phyloP scores from a whole-genome alignment of 441 rosid genomes.

The Pelargonium australe region DNA sequence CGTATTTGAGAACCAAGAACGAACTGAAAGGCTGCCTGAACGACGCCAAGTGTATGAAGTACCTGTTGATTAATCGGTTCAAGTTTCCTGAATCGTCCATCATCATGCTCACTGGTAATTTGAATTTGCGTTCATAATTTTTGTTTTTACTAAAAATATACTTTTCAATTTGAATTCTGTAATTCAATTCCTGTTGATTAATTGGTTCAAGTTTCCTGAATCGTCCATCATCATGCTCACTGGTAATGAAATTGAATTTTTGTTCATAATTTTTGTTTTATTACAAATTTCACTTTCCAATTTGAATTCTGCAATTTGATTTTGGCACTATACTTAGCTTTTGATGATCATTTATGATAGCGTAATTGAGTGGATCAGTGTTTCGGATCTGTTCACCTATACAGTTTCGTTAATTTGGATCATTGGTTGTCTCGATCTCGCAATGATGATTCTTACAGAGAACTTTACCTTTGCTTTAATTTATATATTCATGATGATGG shows the following conservation, averaged over 20 bases:
- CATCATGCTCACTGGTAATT: constrained; percentile 48
- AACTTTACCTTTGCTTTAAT: neutral
- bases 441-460: too few relatives aligned
- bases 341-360: neutral
- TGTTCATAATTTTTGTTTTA: too few relatives aligned
- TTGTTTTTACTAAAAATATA: neutral
- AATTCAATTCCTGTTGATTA: constrained; percentile 31
- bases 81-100: constrained; percentile 53
- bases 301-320: neutral
- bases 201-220: constrained; percentile 50
- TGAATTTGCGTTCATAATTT: neutral
- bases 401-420: neutral
- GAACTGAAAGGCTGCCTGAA: constrained; percentile 63
- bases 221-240: constrained; percentile 25
- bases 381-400: neutral
- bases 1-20: constrained; percentile 32
- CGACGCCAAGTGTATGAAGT: constrained; percentile 61
- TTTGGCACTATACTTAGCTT: neutral
- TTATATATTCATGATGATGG: neutral
- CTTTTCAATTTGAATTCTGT: neutral
- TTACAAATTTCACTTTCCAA: neutral
- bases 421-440: neutral
- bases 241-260: too few relatives aligned
- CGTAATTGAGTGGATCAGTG: neutral
- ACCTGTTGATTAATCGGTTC: constrained; percentile 48